Evolutionary conservation across 345 rosid species (phyloP).

Genomic region (Ceriops decandra): DNA sequence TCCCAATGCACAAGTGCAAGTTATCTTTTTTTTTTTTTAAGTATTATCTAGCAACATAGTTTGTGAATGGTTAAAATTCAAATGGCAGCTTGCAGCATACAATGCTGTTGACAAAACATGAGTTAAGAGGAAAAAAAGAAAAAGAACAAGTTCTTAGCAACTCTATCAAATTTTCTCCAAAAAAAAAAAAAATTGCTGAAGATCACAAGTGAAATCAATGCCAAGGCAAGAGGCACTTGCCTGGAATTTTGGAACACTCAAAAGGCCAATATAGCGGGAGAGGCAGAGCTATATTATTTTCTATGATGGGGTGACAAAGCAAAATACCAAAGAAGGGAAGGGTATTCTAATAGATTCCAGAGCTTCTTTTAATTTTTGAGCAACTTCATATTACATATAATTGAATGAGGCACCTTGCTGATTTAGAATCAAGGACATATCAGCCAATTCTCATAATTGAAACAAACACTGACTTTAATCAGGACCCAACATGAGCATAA

Average conservation of each 20-base stretch:
- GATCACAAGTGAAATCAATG: background rate
- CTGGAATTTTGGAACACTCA: background rate
- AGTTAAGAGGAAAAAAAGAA: too few species aligned
- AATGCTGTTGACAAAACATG: too few species aligned
- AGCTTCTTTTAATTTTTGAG: too few species aligned
- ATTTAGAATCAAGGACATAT: too few species aligned
- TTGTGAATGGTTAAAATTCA: too few species aligned
- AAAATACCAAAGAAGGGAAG: background rate
- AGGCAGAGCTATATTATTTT: background rate
- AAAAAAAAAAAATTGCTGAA: background rate
- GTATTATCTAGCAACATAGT: too few species aligned
- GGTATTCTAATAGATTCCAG: background rate
- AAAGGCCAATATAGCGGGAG: background rate
- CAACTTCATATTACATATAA: background rate
- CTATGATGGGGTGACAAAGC: background rate
- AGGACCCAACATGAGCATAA: background rate
- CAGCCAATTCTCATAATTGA: too few species aligned
- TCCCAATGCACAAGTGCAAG: too few species aligned
- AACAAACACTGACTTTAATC: too few species aligned
- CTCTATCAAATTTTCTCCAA: background rate
- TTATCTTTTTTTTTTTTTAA: too few species aligned
- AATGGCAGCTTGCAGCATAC: too few species aligned
- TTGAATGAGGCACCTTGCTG: background rate
- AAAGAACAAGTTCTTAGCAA: background rate
- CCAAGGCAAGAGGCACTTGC: background rate